Base-by-base conservation (phyloP, 805 yeast species). In the Myxozyma melibiosi region DNA sequence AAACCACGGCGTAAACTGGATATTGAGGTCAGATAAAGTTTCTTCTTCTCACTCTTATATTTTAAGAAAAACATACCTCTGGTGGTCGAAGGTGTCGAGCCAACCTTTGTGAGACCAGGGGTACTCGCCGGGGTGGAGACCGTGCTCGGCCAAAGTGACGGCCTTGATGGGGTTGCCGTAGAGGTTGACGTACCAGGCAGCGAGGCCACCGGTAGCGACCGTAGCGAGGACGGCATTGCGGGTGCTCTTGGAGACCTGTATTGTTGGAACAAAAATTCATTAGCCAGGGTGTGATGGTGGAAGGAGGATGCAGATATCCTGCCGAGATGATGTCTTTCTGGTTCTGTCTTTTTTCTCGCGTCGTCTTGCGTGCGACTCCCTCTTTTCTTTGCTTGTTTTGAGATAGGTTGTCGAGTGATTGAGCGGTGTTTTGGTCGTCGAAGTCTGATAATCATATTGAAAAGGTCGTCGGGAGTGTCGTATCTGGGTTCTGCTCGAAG, bases 91-190 rank as follows among this genome's bases (percentile, higher is more conserved):
- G n/a, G 66, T 66, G 33, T 51, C 55, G 67, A 90, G 82, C 85
- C 90, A 87, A 67, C 97, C 97, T 70, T 82, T 84, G 77, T 92
- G 98, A 42, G 96, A 81, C 98, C 98, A 94, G 55, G 84, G 86
- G 74, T 80, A 91, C 57, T 84, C 84, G 63, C 98, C 96, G 35
- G 99, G 86, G 75, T 94, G 99, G 72, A 94, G 82, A 67, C 99
- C 99, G 78, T 94, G 98, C 79, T 94, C 99, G 66, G 98, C 97
- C 66, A 94, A 95, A 55, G 99, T 91, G 51, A 55, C 55, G 34
- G 66, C 66, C 70, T 82, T 84, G 57, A 97, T 97, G 63, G 90
- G 84, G 74, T 84, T 82, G 30, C 90, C 80, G 74, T 90, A 96
- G 70, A 88, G 83, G 77, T 90, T 90, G 70, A 86, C 77, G 73